Conservation (phyloP, 106 monocot genomes). For the Iris macrosiphon region DNA sequence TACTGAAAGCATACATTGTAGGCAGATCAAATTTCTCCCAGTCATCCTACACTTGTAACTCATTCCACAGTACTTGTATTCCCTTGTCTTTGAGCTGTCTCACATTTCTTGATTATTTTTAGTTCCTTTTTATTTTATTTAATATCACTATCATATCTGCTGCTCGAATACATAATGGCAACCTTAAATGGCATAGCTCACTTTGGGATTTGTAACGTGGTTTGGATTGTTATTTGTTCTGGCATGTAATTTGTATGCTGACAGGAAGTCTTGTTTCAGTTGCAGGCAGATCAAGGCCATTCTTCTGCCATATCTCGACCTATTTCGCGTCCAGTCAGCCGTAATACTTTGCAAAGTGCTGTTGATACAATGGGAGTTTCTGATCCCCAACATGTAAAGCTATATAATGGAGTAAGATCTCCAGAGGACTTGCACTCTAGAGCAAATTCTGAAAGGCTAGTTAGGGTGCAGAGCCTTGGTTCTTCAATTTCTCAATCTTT, state of each 20-base stretch:
- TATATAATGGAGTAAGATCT: conserved; percentile 25
- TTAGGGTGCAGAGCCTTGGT: conserved; percentile 49
- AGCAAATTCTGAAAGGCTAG: conserved; percentile 26
- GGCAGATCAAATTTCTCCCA: no score
- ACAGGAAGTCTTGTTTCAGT: neutral
- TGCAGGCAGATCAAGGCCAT: conserved; percentile 44
- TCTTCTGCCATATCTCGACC: conserved; percentile 25
- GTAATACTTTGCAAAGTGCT: conserved; percentile 19
- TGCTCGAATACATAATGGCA: no score
- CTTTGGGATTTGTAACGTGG: neutral
- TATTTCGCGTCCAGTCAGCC: conserved; percentile 24
- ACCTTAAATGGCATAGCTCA: no score
- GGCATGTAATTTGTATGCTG: neutral
- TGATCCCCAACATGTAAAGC: conserved; percentile 13
- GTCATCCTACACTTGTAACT: no score
- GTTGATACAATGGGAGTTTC: conserved; percentile 19
- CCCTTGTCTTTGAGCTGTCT: no score
- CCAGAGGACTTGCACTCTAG: conserved; percentile 26
- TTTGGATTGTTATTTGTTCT: neutral
- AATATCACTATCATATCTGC: no score
- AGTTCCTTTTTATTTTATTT: no score
- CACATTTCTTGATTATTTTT: no score
- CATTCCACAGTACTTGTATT: no score
- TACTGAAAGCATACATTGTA: no score
- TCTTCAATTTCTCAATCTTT: conserved; percentile 40